Evolutionary conservation across 2,329 filamentous ascomycete genomes (phyloP).

Genomic region (Aspergillus thermomutatus): DNA sequence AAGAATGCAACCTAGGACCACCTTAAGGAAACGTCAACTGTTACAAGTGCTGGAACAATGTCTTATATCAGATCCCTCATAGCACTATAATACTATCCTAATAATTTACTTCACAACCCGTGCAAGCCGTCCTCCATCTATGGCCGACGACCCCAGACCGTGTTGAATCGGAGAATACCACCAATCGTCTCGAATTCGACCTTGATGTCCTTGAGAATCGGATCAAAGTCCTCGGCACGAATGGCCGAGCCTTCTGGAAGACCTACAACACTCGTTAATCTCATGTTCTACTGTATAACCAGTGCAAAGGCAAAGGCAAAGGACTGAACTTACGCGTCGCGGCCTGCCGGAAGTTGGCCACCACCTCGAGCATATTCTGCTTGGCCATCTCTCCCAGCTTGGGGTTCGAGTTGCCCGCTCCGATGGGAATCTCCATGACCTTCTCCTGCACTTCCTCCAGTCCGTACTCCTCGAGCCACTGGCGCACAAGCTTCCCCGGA

Average conservation of each 20-base stretch:
- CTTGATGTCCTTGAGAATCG: not conserved
- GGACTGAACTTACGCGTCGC: not conserved
- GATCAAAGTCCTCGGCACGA: not conserved
- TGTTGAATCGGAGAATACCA: not conserved
- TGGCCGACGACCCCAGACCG: not conserved
- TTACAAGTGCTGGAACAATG: no score
- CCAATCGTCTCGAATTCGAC: not conserved
- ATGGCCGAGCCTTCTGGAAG: not conserved
- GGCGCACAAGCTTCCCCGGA: not conserved
- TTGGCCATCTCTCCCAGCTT: not conserved
- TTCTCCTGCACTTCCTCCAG: not conserved
- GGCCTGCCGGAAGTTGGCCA: not conserved
- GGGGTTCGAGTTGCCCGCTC: not conserved
- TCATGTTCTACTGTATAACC: no score
- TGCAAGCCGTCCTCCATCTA: not conserved
- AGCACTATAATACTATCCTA: no score
- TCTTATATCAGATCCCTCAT: no score
- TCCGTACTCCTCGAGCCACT: not conserved
- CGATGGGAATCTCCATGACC: not conserved
- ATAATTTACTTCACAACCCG: no score
- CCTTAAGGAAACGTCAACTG: no score
- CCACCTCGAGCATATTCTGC: not conserved
- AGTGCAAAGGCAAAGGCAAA: not conserved
- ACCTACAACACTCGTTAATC: not conserved
- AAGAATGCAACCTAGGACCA: no score